A percentile compares a stretch with the other conserved stretches of the same genome.
These are phyloP conservation scores for Vicia sativa DNA, from an alignment of 306 rosid genomes.

Conservation along the genomic window DNA sequence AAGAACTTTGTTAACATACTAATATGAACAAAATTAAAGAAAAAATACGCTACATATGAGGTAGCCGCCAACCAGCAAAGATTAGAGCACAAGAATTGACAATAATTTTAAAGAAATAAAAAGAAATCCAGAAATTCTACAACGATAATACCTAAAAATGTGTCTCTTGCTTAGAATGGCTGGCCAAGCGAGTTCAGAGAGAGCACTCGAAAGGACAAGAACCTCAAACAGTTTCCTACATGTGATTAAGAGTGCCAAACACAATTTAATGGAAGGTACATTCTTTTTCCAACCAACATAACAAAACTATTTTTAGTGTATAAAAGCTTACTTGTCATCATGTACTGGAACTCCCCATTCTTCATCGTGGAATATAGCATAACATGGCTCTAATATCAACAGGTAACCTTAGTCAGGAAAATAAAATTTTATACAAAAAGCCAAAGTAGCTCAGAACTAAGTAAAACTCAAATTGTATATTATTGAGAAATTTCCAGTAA, in stretches of 20 bases:
- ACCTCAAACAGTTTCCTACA: slow-evolving; percentile 83
- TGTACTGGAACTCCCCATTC: slow-evolving; percentile 92
- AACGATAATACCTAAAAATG: slow-evolving; percentile 62
- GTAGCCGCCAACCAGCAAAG: background rate
- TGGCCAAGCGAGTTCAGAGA: slow-evolving; percentile 87
- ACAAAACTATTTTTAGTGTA: slow-evolving; percentile 30
- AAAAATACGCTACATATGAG: slow-evolving; percentile 11
- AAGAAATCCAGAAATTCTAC: slow-evolving; percentile 23
- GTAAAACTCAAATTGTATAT: background rate
- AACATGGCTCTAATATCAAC: slow-evolving; percentile 59
- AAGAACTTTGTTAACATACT: slow-evolving; percentile 40
- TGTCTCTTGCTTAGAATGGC: slow-evolving; percentile 76
- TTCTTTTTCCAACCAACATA: slow-evolving; percentile 22
- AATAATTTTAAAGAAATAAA: slow-evolving; percentile 8
- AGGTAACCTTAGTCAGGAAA: slow-evolving; percentile 45
- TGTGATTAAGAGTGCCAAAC: slow-evolving; percentile 39
- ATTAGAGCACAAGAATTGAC: slow-evolving; percentile 20
- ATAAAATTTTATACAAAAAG: slow-evolving; percentile 22
- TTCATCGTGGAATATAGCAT: slow-evolving; percentile 76
- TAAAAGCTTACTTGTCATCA: slow-evolving; percentile 68
- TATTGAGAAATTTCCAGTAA: slow-evolving; percentile 13
- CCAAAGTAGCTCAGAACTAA: slow-evolving; percentile 12
- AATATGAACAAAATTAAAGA: slow-evolving; percentile 16
- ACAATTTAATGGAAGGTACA: slow-evolving; percentile 27
- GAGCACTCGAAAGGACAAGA: slow-evolving; percentile 73